Evolutionary conservation across 345 rosid genomes (phyloP).

Genomic region (Bruguiera sexangula): DNA sequence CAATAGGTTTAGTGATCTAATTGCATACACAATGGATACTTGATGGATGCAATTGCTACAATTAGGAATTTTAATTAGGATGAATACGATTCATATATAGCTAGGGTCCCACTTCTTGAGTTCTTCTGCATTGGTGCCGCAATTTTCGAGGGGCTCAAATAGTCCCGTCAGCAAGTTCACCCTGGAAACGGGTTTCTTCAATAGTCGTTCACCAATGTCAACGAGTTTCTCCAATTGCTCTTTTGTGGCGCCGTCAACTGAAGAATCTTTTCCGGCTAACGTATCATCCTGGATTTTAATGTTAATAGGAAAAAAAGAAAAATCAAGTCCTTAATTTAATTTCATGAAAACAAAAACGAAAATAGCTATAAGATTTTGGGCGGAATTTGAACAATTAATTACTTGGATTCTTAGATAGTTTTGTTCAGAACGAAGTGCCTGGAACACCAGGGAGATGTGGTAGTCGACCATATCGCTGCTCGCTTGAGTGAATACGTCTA

Average conservation of each 20-base stretch:
- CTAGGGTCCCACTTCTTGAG: background rate
- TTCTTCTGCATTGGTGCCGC: conserved; percentile 2
- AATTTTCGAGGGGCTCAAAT: background rate
- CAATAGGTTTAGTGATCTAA: background rate
- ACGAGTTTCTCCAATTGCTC: conserved; percentile 2
- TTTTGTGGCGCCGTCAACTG: conserved; percentile 11
- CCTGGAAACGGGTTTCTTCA: conserved; percentile 5
- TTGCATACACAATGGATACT: background rate
- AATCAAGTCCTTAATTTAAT: background rate
- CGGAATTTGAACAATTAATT: background rate
- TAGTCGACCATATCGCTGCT: conserved; percentile 18
- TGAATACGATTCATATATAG: background rate
- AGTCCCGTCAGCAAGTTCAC: conserved; percentile 4
- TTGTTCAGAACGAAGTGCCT: conserved; percentile 10
- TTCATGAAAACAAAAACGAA: background rate
- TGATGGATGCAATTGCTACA: background rate
- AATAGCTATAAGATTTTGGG: background rate
- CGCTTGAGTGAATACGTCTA: conserved; percentile 15
- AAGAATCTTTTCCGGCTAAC: conserved; percentile 3
- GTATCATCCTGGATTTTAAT: conserved; percentile 11
- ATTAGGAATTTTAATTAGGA: background rate
- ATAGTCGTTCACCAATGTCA: background rate
- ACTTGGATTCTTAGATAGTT: conserved; percentile 13
- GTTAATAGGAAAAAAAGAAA: background rate
- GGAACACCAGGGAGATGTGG: conserved; percentile 6